Base-by-base conservation (phyloP, 176 grass and related monocot species). In the Thalia dealbata region DNA sequence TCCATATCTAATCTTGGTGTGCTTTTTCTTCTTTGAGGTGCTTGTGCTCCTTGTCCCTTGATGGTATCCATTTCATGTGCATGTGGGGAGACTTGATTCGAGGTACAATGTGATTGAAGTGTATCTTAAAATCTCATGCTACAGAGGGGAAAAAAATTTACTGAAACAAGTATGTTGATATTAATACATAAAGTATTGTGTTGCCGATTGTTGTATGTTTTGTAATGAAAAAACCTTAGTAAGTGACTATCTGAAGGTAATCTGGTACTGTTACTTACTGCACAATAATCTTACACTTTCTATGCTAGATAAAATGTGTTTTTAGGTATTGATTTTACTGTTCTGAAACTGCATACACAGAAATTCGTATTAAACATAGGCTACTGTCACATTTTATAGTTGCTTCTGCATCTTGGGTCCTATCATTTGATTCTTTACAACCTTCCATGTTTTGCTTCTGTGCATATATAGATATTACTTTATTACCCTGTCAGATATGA, bases 21-120 rank as follows among this genome's bases (percentile, higher is more conserved):
- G 50, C 51, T 67, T 74, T 72, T 80, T 19, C 71, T 80, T 82
- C 29, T 28, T 87, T 92, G 93, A 66, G 89, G 89, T 78, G 82
- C 48, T 24, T 96, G 89, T 81, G 83, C 86, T 67, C 93, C 89
- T 69, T 96, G 93, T 78, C 93, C 93, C 61, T 78, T 96, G 81
- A 92, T 90, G 89, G 91, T 92, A 78, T 80, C 86, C 55, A 96
- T 96, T 87, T 84, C 93, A 80, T 96, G 93, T 68, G 80, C 69
- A 70, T 96, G 93, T 76, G 89, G 89, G 52, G 83, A 88, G 75
- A 86, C 93, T 75, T 78, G 41, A 70, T 84, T 92, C 88, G 93
- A 96, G 93, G 93, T 96, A 71, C 58, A 87, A 83, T 75, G 82
- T 69, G 80, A 76, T 75, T 90, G 82, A 70, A 82, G 2, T 75